Evolutionary conservation across 2,329 filamentous ascomycete genomes (phyloP), one percentile per base, ranked within the genome.

Genomic region (Botrytis hyacinthi): DNA sequence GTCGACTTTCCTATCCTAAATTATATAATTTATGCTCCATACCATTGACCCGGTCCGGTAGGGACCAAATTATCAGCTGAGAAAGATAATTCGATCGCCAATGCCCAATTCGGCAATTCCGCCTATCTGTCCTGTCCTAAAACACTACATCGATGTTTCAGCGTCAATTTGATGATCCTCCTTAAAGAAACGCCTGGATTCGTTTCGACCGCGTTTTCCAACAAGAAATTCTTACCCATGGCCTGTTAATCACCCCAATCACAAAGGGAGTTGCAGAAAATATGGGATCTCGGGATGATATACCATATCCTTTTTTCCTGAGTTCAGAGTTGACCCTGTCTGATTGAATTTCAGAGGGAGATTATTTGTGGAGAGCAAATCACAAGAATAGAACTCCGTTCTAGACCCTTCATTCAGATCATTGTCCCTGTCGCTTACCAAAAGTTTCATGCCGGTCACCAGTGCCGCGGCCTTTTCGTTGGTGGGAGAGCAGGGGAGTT

Each of bases 71-170:
- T 14, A n/a, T 40, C 20, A n/a, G 20, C 59, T 40, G 22, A 40
- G 59, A 40, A 61, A 16, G 12, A 40, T 35, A 4, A 66, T 66
- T 26, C 44, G 29, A 66, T 32, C 44, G 20, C 12, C 20, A 35
- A 48, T 37, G 3, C 48, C 46, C 4, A n/a, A 54, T 42, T 57
- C 26, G 32, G 32, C 3, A 67, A 54, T 29, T 26, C 46, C 65
- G 46, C 46, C 62, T 65, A 65, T 65, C 42, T 44, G 20, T 35
- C 22, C 57, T 48, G 20, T 46, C 66, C 66, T 42, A 29, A 67
- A 68, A 57, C 66, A 68, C 16, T 42, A 32, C 35, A 54, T 42
- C 46, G 16, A 40, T 40, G 65, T 68, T 68, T 68, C 65, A 68
- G 65, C 46, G 26, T 51, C 32, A 48, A 54, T 44, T 60, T 42